Conservation (phyloP, 2,329 filamentous ascomycete species). For the Plectosphaerella cucumerina region DNA sequence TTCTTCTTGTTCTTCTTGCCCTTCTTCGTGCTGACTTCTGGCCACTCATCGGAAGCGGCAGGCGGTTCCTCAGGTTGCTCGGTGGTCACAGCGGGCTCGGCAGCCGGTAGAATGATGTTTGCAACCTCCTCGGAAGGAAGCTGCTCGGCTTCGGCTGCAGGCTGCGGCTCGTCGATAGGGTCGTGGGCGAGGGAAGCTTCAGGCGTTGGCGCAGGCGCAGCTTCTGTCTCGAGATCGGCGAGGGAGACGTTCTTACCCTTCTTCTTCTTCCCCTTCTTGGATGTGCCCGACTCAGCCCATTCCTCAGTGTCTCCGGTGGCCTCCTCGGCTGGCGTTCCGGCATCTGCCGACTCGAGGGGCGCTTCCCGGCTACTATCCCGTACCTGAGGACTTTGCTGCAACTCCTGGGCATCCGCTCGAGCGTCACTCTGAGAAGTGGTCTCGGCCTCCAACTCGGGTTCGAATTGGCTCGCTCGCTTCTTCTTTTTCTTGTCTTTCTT, state of each 20-base stretch:
- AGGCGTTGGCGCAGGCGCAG: background rate
- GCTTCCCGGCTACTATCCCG: conserved; percentile 3
- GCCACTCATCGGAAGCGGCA: background rate
- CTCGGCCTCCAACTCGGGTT: background rate
- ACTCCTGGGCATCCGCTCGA: conserved; percentile 4
- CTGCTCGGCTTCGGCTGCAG: background rate
- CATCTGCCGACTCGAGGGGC: conserved; percentile 2
- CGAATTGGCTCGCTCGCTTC: conserved; percentile 5
- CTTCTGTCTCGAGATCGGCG: background rate
- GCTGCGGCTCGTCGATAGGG: background rate
- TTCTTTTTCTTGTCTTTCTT: conserved; percentile 16
- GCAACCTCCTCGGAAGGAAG: background rate
- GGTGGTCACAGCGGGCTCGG: background rate
- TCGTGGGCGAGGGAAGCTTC: background rate
- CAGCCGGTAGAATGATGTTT: background rate
- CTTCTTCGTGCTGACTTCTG: conserved; percentile 23
- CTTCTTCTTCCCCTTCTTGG: conserved; percentile 3
- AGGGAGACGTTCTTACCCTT: background rate
- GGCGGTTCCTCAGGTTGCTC: background rate
- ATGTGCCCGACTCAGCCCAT: background rate
- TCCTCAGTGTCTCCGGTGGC: background rate
- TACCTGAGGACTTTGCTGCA: conserved; percentile 5
- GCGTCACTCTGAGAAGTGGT: background rate
- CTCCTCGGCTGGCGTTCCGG: conserved; percentile 1
- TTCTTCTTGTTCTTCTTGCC: too few species aligned